Percentiles rank a stretch among this genome's conserved stretches.
Evolutionary conservation across 2,329 filamentous ascomycete species (phyloP).

Genomic region (Trichoderma hamatum): DNA sequence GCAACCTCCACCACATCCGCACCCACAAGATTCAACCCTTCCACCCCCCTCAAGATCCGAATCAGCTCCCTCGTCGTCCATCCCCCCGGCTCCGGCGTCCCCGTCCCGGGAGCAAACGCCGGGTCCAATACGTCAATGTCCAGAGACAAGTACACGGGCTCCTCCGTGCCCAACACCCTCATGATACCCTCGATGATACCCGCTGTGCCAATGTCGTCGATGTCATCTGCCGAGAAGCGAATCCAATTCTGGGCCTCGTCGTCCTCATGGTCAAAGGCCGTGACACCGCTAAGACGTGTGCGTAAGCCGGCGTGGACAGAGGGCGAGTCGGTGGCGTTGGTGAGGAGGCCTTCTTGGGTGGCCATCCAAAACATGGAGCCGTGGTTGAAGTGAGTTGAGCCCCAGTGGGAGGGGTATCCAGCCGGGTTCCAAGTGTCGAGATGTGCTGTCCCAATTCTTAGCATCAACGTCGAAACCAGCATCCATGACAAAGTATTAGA

Average conservation of each 20-base stretch:
- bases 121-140: conserved; percentile 91
- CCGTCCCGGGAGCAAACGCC: conserved; percentile 68
- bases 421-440: conserved; percentile 84
- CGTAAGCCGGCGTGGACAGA: conserved; percentile 83
- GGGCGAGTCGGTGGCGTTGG: conserved; percentile 68
- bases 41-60: conserved; percentile 77
- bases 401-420: conserved; percentile 79
- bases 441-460: conserved; percentile 51
- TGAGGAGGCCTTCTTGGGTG: conserved; percentile 75
- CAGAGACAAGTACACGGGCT: conserved; percentile 76
- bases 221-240: conserved; percentile 78
- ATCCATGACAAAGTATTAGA: too few species aligned
- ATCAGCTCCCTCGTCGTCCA: conserved; percentile 92
- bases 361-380: conserved; percentile 93
- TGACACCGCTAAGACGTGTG: conserved; percentile 69
- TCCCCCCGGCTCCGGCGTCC: conserved; percentile 86
- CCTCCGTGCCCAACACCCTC: conserved; percentile 70
- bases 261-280: conserved; percentile 69
- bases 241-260: conserved; percentile 78
- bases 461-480: not conserved
- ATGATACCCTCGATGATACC: conserved; percentile 75
- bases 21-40: conserved; percentile 81
- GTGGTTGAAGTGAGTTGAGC: conserved; percentile 71
- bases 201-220: conserved; percentile 76
- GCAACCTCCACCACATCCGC: conserved; percentile 87